Percentiles rank a stretch among this genome's conserved stretches.
Evolutionary conservation across 1,284 basidiomycete genomes (phyloP).

Genomic region (Schizophyllum amplum): DNA sequence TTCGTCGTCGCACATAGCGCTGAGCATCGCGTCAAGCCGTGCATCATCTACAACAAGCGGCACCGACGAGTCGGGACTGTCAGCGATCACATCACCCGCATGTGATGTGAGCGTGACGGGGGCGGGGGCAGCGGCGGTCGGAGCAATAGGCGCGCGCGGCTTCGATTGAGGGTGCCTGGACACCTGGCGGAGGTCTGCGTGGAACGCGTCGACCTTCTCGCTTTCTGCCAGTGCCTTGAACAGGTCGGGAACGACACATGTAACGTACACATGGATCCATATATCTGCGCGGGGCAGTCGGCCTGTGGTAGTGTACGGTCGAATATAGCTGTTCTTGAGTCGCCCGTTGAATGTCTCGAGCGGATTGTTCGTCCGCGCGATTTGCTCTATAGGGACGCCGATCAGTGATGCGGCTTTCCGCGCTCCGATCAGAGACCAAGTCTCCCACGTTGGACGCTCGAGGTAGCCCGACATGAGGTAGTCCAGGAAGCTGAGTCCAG

Average conservation of each 20-base stretch:
- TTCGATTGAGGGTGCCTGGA: too few relatives aligned
- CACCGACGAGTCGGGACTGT: too few relatives aligned
- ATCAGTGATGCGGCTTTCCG: constrained; percentile 18
- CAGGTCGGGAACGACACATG: constrained; percentile 4
- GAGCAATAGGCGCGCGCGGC: too few relatives aligned
- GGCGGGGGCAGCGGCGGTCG: too few relatives aligned
- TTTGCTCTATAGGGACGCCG: background rate
- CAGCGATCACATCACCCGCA: too few relatives aligned
- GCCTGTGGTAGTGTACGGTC: constrained; percentile 2
- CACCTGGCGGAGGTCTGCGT: too few relatives aligned
- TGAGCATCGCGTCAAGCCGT: too few relatives aligned
- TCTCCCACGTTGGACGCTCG: constrained; percentile 3
- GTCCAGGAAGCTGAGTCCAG: background rate
- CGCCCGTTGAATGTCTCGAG: background rate
- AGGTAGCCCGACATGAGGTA: constrained; percentile 5
- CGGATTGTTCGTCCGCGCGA: background rate
- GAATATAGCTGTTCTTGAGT: constrained; percentile 2
- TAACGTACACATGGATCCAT: constrained; percentile 6
- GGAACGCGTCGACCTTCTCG: too few relatives aligned
- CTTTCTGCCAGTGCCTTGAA: background rate
- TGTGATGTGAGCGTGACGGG: too few relatives aligned
- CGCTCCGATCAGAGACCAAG: constrained; percentile 22
- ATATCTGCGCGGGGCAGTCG: constrained; percentile 6
- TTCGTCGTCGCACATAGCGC: too few relatives aligned
- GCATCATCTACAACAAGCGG: too few relatives aligned